Base-by-base conservation (phyloP, 2,329 filamentous ascomycete genomes). In the Colletotrichum musae region DNA sequence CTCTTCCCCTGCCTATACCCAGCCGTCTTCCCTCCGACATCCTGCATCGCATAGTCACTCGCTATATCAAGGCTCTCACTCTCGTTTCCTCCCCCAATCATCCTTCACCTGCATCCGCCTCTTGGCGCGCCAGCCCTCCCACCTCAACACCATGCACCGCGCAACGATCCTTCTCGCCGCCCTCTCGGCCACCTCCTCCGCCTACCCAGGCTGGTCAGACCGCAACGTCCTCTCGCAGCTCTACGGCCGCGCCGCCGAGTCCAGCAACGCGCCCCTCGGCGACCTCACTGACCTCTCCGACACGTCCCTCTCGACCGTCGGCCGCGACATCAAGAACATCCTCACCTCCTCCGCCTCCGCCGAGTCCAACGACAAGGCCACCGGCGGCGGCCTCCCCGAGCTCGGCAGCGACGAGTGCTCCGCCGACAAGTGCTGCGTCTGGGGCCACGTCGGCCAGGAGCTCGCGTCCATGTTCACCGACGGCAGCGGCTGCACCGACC, bases 391-490 rank as follows among this genome's bases (percentile, higher is more conserved):
- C 7, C 32, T 74, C 60, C 74, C 77, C 9, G 75, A 74, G 1
- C 62, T 65, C 3, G 53, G 58, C 10, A 66, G 53, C 50, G 18
- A 45, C 43, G 74, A 32, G 54, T 74, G 81, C 71, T 71, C 72
- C 45, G 71, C 75, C n/a, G 82, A 85, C 59, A 80, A 81, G 3
- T 85, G 83, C 74, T 85, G 83, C 67, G 76, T 84, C 16, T 85
- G 82, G 82, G 77, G 80, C 65, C 79, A 83, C 72, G 78, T 85
- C 64, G 77, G 80, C 7, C 74, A 79, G 51, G 80, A 83, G 18
- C 79, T 85, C 70, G 73, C 77, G 5, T 51, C 70, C 3, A 71
- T 74, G 7, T 83, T 84, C 76, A 71, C 72, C 6, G 80, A 81
- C 3, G 63, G 71, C 2, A 78, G 77, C 0, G 81, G 80, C 0